Base-by-base conservation (phyloP, 2,329 filamentous ascomycete genomes). In the Venturia asperata region DNA sequence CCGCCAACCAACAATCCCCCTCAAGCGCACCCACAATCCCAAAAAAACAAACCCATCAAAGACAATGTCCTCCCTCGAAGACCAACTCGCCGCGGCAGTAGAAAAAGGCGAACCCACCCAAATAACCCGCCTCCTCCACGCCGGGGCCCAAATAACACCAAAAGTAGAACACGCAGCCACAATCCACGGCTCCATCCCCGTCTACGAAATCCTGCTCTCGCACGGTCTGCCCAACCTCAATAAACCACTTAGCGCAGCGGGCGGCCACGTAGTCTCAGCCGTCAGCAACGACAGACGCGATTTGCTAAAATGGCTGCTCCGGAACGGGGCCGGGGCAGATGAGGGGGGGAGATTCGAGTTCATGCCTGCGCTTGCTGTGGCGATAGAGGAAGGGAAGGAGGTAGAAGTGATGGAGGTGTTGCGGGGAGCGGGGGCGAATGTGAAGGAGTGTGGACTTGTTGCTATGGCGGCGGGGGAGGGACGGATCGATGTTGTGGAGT, bases 331-430 rank as follows among this genome's bases (percentile, higher is more conserved):
- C 34, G 56, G 39, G 5, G 1, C 27, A 61, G 27, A 61, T 19
- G 27, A 9, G 10, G 34, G 34, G 17, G 27, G 34, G 1, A 41
- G 30, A 9, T 61, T 41, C 13, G 34, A 41, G 1, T 41, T 27
- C 24, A 61, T 61, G 34, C 34, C 34, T 21, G 58, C 58, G 21
- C 2, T 61, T 17, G 58, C 58, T 10, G 58, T 61, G 3, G 58
- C 58, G 1, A 61, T 41, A 7, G 34, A 61, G n/a, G 58, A 61
- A 17, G 58, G 34, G n/a, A 61, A 61, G 37, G 56, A 39, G 3
- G 3, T 61, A 9, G 27, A 37, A 30, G 39, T 61, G 3, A 37
- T 61, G 9, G 27, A 61, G 17, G 7, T 39, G 1, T 19, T 61
- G 17, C 17, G 19, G 19, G 37, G 3, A 10, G n/a, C n/a, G 3